Evolutionary conservation across 208 protist species (phyloP).

Genomic region (Wallacemonas rigidus): DNA sequence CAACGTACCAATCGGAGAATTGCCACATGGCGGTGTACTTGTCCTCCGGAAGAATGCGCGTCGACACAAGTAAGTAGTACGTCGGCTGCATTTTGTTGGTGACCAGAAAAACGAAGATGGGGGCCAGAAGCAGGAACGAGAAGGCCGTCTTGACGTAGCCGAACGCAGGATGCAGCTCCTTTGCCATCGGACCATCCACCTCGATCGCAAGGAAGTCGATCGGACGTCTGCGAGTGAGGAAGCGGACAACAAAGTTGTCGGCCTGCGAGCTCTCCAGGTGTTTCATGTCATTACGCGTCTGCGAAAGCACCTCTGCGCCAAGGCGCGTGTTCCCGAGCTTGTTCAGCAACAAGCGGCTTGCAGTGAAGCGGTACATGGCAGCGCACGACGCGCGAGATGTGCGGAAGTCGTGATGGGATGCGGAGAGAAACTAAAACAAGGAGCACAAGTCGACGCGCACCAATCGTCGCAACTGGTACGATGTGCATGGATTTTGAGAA

Average conservation of each 20-base stretch:
- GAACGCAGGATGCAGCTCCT: conserved; percentile 72
- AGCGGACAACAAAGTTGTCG: conserved; percentile 61
- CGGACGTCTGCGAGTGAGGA: conserved; percentile 62
- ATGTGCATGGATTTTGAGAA: no score
- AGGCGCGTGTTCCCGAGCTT: conserved; percentile 69
- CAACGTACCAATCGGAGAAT: conserved; percentile 58
- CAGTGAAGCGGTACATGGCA: conserved; percentile 48
- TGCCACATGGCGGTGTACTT: conserved; percentile 76
- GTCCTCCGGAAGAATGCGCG: conserved; percentile 51
- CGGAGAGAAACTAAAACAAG: conserved; percentile 16
- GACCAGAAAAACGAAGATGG: conserved; percentile 54
- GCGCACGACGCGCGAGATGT: neutral
- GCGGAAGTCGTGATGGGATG: conserved; percentile 9
- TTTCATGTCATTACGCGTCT: conserved; percentile 75
- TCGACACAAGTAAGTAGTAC: conserved; percentile 73
- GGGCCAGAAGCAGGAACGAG: conserved; percentile 47
- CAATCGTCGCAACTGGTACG: no score
- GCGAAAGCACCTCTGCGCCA: conserved; percentile 73
- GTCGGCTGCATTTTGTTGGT: conserved; percentile 64
- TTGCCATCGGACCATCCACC: conserved; percentile 66
- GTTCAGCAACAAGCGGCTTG: conserved; percentile 41
- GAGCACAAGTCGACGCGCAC: neutral
- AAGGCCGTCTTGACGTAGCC: conserved; percentile 59
- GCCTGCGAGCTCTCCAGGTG: conserved; percentile 42
- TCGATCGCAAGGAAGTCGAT: conserved; percentile 81